These are phyloP conservation scores for Phaeosphaeria sp. DNA, from an alignment of 2,329 filamentous ascomycete genomes.

Conservation along the genomic window DNA sequence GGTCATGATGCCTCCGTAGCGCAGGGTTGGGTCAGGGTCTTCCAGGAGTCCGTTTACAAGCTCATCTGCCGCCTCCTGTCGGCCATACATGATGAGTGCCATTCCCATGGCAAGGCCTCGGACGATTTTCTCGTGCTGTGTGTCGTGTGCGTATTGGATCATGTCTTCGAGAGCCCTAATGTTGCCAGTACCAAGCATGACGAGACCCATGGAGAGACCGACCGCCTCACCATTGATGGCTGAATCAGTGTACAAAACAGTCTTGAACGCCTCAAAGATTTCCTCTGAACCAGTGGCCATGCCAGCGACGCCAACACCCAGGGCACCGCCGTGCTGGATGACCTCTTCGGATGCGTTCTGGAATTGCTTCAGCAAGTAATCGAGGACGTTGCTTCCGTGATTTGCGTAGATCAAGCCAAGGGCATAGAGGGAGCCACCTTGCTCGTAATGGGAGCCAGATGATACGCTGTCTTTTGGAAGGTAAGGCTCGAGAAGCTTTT, in stretches of 20 bases:
- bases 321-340: constrained; percentile 93
- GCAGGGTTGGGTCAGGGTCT: constrained; percentile 89
- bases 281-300: constrained; percentile 94
- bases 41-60: constrained; percentile 92
- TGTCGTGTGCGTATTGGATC: constrained; percentile 97
- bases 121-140: constrained; percentile 98
- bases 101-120: constrained; percentile 94
- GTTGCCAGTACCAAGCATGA: constrained; percentile 98
- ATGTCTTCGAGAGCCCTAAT: constrained; percentile 92
- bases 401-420: constrained; percentile 97
- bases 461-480: constrained; percentile 80
- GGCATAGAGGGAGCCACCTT: constrained; percentile 93
- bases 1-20: constrained; percentile 99
- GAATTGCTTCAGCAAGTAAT: constrained; percentile 79
- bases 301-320: constrained; percentile 93
- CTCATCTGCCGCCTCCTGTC: constrained; percentile 92
- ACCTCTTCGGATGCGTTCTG: constrained; percentile 83
- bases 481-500: constrained; percentile 93
- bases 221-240: constrained; percentile 97
- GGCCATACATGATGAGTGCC: constrained; percentile 97
- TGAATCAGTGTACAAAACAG: constrained; percentile 88
- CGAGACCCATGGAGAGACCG: constrained; percentile 92
- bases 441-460: constrained; percentile 86
- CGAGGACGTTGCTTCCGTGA: constrained; percentile 87
- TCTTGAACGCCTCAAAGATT: constrained; percentile 90